Evolutionary conservation across 805 yeast species (phyloP).

Genomic region (Saccharomycodes ludwigii): DNA sequence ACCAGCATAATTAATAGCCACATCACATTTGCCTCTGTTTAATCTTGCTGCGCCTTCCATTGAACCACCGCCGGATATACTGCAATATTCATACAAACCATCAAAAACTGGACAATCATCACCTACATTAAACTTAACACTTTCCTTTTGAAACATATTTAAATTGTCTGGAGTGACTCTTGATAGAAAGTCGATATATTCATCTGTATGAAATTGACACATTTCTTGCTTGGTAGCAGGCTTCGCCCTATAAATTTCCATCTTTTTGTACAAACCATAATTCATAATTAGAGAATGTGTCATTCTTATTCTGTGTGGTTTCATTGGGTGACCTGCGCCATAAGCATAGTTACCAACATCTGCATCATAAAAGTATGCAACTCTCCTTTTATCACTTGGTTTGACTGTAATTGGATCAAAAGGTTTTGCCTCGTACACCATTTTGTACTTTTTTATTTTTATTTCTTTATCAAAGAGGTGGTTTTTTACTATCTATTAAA

Average conservation of each 20-base stretch:
- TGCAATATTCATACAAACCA: constrained; percentile 84
- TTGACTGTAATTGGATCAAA: constrained; percentile 50
- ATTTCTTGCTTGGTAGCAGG: constrained; percentile 97
- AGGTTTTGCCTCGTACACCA: constrained; percentile 43
- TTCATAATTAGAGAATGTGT: constrained; percentile 95
- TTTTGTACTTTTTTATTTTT: constrained; percentile 8
- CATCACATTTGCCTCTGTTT: constrained; percentile 77
- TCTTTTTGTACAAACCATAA: constrained; percentile 89
- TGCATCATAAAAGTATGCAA: constrained; percentile 73
- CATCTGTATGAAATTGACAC: constrained; percentile 98
- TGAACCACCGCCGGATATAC: constrained; percentile 86
- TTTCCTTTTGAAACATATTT: constrained; percentile 78
- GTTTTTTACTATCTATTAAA: no score
- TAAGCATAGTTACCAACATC: constrained; percentile 97
- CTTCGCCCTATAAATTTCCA: constrained; percentile 94
- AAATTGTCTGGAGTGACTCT: constrained; percentile 88
- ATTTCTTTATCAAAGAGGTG: no score
- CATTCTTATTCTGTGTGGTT: constrained; percentile 97
- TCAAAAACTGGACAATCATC: constrained; percentile 94
- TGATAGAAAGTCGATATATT: constrained; percentile 83
- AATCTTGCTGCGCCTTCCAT: constrained; percentile 84
- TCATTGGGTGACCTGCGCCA: constrained; percentile 99
- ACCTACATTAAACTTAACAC: constrained; percentile 79
- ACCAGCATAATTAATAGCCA: constrained; percentile 94
- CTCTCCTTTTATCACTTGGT: constrained; percentile 39